Evolutionary conservation across 352 stramenopile species (phyloP).

Genomic region (Phytophthora rubi): DNA sequence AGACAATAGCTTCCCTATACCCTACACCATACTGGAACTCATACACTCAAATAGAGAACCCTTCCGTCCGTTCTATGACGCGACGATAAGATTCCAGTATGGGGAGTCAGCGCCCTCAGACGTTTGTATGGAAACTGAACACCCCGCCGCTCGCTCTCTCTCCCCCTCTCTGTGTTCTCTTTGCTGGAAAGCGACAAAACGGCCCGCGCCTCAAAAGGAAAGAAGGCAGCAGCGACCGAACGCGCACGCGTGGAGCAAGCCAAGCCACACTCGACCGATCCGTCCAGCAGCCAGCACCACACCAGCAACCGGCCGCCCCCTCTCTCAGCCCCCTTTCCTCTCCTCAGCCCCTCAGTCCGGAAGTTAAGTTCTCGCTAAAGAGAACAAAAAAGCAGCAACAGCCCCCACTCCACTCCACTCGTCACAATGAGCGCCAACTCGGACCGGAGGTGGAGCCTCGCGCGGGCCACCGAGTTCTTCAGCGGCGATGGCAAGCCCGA

Average conservation of each 20-base stretch:
- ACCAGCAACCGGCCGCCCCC: not conserved
- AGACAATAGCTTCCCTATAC: not conserved
- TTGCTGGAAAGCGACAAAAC: conserved; percentile 43
- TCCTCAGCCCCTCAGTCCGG: conserved; percentile 2
- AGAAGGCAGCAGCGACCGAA: conserved; percentile 21
- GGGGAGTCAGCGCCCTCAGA: conserved; percentile 16
- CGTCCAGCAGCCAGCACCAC: not conserved
- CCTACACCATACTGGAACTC: not conserved
- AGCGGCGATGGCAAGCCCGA: conserved; percentile 88
- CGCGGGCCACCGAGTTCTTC: conserved; percentile 89
- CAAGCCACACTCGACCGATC: not conserved
- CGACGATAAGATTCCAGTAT: conserved; percentile 30
- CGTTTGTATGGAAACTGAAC: conserved; percentile 9
- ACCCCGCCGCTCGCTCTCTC: conserved; percentile 37
- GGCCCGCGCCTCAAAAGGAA: conserved; percentile 30
- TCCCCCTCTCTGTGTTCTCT: conserved; percentile 16
- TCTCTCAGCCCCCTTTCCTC: too few species aligned
- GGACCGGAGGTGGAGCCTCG: conserved; percentile 85
- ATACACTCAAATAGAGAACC: not conserved
- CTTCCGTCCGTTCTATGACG: conserved; percentile 16
- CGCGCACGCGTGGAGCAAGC: not conserved
- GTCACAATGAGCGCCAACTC: conserved; percentile 54
- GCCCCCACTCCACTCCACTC: not conserved
- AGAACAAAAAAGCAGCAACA: not conserved
- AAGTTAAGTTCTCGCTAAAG: conserved; percentile 10